Conservation (phyloP, 2,329 filamentous ascomycete genomes). For the Arthrobotrys sinensis region DNA sequence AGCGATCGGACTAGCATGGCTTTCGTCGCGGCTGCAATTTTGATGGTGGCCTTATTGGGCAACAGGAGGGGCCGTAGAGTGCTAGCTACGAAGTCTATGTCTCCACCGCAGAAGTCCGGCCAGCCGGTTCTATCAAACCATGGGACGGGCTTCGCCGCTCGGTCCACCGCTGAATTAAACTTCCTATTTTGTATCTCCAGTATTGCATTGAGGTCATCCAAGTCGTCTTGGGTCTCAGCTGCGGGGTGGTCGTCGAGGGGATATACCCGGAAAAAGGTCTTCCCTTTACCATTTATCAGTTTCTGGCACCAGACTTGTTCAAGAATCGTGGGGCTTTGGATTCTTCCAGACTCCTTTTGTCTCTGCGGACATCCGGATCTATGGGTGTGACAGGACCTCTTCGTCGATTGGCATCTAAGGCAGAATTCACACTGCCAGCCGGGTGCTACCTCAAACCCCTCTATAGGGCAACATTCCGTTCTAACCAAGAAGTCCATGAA, state of each 20-base stretch:
- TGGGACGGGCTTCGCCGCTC: not conserved
- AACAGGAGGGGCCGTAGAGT: too few species aligned
- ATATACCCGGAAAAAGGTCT: not conserved
- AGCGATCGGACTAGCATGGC: not conserved
- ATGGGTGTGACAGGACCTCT: too few species aligned
- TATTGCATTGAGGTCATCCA: not conserved
- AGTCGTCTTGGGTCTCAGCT: not conserved
- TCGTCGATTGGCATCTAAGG: too few species aligned
- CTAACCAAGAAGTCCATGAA: too few species aligned
- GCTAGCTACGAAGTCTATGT: not conserved
- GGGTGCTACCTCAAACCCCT: too few species aligned
- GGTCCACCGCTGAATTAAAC: not conserved
- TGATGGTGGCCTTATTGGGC: too few species aligned
- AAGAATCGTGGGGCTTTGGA: too few species aligned
- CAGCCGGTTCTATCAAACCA: constrained; percentile 10
- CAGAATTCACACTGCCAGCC: too few species aligned
- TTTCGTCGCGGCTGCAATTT: not conserved
- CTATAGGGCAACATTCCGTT: too few species aligned
- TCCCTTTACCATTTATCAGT: not conserved
- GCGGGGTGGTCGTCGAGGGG: not conserved
- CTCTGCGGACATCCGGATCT: too few species aligned
- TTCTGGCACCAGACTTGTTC: not conserved
- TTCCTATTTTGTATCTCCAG: not conserved
- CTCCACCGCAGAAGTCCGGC: constrained; percentile 4
- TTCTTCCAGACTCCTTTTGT: too few species aligned